Base-by-base conservation (phyloP, 2,329 filamentous ascomycete genomes). In the Colletotrichum horii region DNA sequence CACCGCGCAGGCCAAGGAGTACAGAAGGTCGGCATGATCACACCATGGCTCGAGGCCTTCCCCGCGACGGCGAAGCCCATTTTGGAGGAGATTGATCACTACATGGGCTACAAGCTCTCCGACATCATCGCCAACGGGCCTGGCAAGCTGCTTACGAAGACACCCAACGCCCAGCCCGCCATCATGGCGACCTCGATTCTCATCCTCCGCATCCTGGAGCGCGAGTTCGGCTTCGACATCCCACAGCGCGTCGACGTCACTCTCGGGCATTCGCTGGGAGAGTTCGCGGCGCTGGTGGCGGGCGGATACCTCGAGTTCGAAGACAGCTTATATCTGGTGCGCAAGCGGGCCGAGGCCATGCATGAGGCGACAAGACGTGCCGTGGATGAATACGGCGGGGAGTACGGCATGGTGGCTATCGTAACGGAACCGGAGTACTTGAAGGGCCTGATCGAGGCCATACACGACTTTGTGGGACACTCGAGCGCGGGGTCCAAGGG, bases 111-210 rank as follows among this genome's bases (percentile, higher is more conserved):
- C 81, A 93, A 93, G 77, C 90, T 98, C 73, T 96, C 95, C 52
- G 88, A 89, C 30, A 89, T 96, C 75, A 98, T 98, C 79, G 92
- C 93, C 75, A 88, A 94, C 32, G 96, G 96, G 0, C 94, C 96
- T 2, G 95, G 94, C 79, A 92, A 91, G 71, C 86, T 89, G 67
- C 91, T 98, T 71, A 97, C 95, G 55, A 91, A 92, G 73, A 98
- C 96, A 6, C 92, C 94, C 78, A 96, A 98, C 82, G 94, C 96
- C 6, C 96, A 98, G 84, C 96, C 96, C 2, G 96, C 96, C 80
- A 98, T 98, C 84, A 98, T 98, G 95, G 95, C 96, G 16, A 97
- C 95, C 6, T 97, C 95, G 32, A 93, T 98, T 81, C 90, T 98
- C 75, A 97, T 98, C 81, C 89, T 98, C 70, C 93, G 95, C 71